phyloP scores from a whole-genome alignment of 306 rosid species.

The Ziziphus jujuba region DNA sequence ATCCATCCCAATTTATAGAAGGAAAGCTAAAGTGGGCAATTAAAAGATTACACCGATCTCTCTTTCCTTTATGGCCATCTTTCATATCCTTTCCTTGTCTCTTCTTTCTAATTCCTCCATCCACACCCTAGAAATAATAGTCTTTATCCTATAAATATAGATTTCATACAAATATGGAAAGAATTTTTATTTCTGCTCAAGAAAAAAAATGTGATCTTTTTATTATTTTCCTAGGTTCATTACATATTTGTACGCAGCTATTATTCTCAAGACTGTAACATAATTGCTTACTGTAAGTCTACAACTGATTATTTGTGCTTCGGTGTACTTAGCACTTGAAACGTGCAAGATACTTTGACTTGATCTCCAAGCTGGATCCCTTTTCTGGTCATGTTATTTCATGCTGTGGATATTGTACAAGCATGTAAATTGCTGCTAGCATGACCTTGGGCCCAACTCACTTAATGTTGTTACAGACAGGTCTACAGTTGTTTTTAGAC shows the following conservation, averaged over 20 bases:
- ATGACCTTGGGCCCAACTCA: too few relatives aligned
- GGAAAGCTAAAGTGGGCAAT: background rate
- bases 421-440: too few relatives aligned
- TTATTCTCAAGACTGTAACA: too few relatives aligned
- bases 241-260: background rate
- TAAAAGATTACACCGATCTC: background rate
- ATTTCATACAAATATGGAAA: background rate
- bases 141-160: conserved; percentile 4
- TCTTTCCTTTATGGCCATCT: background rate
- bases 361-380: too few relatives aligned
- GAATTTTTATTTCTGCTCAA: background rate
- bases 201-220: background rate
- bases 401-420: too few relatives aligned
- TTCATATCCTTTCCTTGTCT: background rate
- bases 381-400: too few relatives aligned
- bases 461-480: conserved; percentile 45
- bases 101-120: background rate
- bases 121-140: background rate
- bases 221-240: background rate
- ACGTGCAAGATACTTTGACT: too few relatives aligned
- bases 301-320: background rate
- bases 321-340: too few relatives aligned
- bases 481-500: conserved; percentile 48
- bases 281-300: too few relatives aligned
- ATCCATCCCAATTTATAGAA: background rate